These are phyloP conservation scores for Phanerochaete sordida DNA, from an alignment of 768 basidiomycete genomes.

Conservation along the genomic window DNA sequence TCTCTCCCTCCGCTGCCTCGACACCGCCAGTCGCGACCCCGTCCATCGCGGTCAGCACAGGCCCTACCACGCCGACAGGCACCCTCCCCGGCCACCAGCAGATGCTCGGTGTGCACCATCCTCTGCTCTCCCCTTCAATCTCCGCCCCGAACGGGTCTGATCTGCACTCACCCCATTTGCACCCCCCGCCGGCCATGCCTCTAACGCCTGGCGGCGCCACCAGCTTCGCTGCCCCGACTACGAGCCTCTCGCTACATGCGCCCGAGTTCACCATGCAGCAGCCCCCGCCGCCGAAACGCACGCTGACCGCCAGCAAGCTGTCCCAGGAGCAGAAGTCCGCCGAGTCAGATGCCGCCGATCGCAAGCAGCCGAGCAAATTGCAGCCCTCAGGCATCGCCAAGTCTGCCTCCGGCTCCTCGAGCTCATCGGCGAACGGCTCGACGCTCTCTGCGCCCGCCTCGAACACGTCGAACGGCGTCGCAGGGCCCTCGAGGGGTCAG, in stretches of 20 bases:
- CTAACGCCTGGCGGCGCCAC: constrained; percentile 33
- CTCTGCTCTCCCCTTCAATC: constrained; percentile 24
- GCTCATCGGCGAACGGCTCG: constrained; percentile 16
- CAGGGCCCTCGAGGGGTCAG: constrained; percentile 56
- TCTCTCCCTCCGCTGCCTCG: constrained; percentile 28
- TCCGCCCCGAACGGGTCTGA: constrained; percentile 14
- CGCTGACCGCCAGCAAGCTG: constrained; percentile 3
- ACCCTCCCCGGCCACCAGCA: constrained; percentile 21
- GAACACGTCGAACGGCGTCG: constrained; percentile 6
- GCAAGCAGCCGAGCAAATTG: constrained; percentile 4
- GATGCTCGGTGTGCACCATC: constrained; percentile 29
- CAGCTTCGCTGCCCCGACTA: constrained; percentile 46
- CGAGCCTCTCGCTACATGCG: constrained; percentile 75
- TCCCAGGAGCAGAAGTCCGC: not conserved
- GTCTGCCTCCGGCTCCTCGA: constrained; percentile 26
- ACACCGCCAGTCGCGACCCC: constrained; percentile 26
- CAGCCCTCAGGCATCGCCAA: constrained; percentile 13
- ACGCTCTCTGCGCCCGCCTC: constrained; percentile 29
- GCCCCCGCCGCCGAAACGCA: constrained; percentile 43
- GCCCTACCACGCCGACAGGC: constrained; percentile 5
- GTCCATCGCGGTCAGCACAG: not conserved
- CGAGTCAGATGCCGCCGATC: not conserved
- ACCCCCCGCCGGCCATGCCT: constrained; percentile 37
- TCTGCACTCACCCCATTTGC: constrained; percentile 8
- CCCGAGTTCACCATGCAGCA: constrained; percentile 81